Evolutionary conservation across 148 eudicot species (phyloP), one percentile per base, ranked within the genome.

Genomic region (Rhododendron williamsianum): DNA sequence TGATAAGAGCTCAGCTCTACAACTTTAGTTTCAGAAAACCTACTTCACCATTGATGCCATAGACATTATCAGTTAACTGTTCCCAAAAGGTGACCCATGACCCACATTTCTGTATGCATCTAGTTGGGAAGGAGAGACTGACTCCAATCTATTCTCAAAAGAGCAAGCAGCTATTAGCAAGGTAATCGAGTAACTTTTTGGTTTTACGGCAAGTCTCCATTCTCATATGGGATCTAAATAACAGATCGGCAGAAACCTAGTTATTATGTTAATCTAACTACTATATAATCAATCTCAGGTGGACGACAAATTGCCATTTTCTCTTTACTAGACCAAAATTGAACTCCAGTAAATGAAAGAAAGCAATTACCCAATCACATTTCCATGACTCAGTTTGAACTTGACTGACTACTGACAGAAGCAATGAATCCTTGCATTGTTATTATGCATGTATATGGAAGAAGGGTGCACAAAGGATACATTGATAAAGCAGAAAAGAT

Each of bases 31-130:
- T 45, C 82, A 81, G 56, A 81, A 79, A 51, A 33, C 82, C 69
- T 81, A 54, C 35, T 83, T 79, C 58, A 80, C 58, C 87, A 38
- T 48, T 82, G 21, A 46, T 60, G 67, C 51, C n/a, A 67, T 3
- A 67, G 73, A 25, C 11, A 16, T 11, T 43, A 77, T 56, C 71
- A 81, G 72, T 45, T 21, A 56, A 36, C 46, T 36, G 83, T 30
- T 58, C 33, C 48, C 27, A 54, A 18, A 81, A 15, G 16, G 43
- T 3, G 21, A 54, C 19, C 56, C 18, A 52, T 12, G 21, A 73
- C 4, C n/a, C 23, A 19, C 3, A 23, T 36, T 74, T 74, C 46
- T 18, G 46, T 33, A 74, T 74, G 78, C 72, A 77, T 77, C 71
- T 21, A 81, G 6, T 54, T 81, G 71, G 43, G 71, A 81, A 81